Conservation (phyloP, 1,284 basidiomycete genomes). For the Boletus calvinii region DNA sequence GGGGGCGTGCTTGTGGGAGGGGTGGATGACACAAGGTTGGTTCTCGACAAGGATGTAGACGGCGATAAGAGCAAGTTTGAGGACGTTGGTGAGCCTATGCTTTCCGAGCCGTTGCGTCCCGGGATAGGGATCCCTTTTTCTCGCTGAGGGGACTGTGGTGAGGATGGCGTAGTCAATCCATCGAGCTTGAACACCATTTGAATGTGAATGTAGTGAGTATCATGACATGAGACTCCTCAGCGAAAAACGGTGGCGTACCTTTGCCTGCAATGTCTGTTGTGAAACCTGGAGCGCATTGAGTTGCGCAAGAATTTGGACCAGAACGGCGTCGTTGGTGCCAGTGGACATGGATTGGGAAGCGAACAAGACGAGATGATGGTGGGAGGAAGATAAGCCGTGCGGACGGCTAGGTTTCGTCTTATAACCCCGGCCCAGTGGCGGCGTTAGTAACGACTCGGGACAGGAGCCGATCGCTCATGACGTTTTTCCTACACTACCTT, state of each 20-base stretch:
- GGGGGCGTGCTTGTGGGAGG: slow-evolving; percentile 27
- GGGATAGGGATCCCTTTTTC: slow-evolving; percentile 26
- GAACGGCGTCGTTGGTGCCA: slow-evolving; percentile 46
- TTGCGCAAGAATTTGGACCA: slow-evolving; percentile 70
- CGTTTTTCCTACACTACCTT: slow-evolving; percentile 5
- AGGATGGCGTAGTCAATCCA: slow-evolving; percentile 32
- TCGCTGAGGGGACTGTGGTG: slow-evolving; percentile 24
- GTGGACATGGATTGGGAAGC: slow-evolving; percentile 43
- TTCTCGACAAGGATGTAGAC: slow-evolving; percentile 22
- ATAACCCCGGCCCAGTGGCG: slow-evolving; percentile 10
- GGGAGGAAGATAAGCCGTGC: slow-evolving; percentile 9
- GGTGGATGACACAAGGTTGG: slow-evolving; percentile 32
- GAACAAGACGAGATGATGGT: slow-evolving; percentile 10
- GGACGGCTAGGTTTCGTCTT: slow-evolving; percentile 7
- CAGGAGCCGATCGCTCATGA: slow-evolving; percentile 5
- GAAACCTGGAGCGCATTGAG: slow-evolving; percentile 67
- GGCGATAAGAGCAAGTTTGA: slow-evolving; percentile 26
- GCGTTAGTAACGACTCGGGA: neutral
- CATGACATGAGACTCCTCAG: neutral
- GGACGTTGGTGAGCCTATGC: slow-evolving; percentile 23
- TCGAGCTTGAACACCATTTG: slow-evolving; percentile 36
- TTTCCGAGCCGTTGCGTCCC: slow-evolving; percentile 17
- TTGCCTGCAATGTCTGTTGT: slow-evolving; percentile 72
- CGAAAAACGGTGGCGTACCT: slow-evolving; percentile 42
- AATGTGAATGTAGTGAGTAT: slow-evolving; percentile 1